Evolutionary conservation across 2,329 filamentous ascomycete genomes (phyloP), one percentile per base, ranked within the genome.

Genomic region (Neonectria punicea): DNA sequence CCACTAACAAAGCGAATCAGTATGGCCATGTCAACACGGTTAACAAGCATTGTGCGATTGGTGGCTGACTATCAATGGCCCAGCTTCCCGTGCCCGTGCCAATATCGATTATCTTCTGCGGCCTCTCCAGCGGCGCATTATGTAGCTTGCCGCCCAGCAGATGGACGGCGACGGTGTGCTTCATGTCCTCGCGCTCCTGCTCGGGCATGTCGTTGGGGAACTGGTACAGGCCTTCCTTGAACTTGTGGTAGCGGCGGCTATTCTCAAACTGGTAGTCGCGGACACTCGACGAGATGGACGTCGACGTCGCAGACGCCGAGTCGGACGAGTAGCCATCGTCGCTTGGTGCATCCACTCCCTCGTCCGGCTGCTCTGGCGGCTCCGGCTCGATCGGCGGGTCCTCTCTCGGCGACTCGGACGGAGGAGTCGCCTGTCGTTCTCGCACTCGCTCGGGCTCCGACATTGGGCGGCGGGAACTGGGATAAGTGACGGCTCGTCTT

Each of bases 151-250:
- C 80, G 2, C 78, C 75, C 13, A 77, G 74, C 5, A 81, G 59
- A 43, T 73, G 68, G 25, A 82, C 68, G 3, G 78, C 67, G 70
- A 81, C 78, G 22, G 80, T 78, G 56, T 83, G 80, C 63, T 80
- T 77, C 77, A 80, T 82, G 61, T 80, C 79, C 67, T 83, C 81
- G 22, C 82, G 72, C 65, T 80, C 80, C 67, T 83, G 82, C 66
- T 84, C 82, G 3, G 74, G 68, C n/a, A 82, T 78, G 58, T 84
- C 82, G 62, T 84, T 82, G 16, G 79, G 79, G 59, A 80, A 78
- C 30, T 76, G 73, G 39, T 80, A 80, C 1, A 76, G 67, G 5
- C 81, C 80, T 59, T 82, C 75, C 32, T 79, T 74, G 60, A 79
- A 83, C 63, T 76, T 80, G 68, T 82, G 81, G 39, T 82, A 83